Conservation (phyloP, 1,139 yeast genomes). For the Tardiomyces blankii region DNA sequence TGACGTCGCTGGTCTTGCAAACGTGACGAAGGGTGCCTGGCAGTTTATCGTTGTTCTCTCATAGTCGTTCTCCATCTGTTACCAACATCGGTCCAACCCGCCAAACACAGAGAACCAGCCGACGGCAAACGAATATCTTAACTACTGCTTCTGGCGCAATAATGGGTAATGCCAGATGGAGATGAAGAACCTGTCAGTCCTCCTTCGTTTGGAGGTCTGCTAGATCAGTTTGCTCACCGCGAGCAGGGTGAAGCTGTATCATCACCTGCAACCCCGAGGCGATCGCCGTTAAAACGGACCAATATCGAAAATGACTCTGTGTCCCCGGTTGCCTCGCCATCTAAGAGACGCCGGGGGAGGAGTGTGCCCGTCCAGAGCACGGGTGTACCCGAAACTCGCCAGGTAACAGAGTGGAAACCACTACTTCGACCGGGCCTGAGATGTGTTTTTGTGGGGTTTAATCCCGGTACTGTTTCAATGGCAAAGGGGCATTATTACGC, state of each 20-base stretch:
- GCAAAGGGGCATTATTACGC: slow-evolving; percentile 62
- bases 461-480: slow-evolving; percentile 63
- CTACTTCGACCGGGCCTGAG: slow-evolving; percentile 22
- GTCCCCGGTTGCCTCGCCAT: not conserved
- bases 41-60: too few relatives aligned
- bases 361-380: too few relatives aligned
- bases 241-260: not conserved
- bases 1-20: too few relatives aligned
- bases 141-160: not conserved
- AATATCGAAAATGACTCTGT: not conserved
- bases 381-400: not conserved
- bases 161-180: not conserved
- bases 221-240: not conserved
- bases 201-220: not conserved
- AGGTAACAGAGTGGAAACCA: slow-evolving; percentile 2
- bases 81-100: not conserved
- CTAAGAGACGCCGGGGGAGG: not conserved
- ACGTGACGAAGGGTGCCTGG: too few relatives aligned
- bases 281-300: not conserved
- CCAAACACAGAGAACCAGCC: too few relatives aligned
- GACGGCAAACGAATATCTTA: too few relatives aligned
- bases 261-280: not conserved
- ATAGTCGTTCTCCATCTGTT: too few relatives aligned
- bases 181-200: not conserved
- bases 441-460: slow-evolving; percentile 58